phyloP scores from a whole-genome alignment of 768 basidiomycete genomes.

The Dictyophora rubrovolvata region DNA sequence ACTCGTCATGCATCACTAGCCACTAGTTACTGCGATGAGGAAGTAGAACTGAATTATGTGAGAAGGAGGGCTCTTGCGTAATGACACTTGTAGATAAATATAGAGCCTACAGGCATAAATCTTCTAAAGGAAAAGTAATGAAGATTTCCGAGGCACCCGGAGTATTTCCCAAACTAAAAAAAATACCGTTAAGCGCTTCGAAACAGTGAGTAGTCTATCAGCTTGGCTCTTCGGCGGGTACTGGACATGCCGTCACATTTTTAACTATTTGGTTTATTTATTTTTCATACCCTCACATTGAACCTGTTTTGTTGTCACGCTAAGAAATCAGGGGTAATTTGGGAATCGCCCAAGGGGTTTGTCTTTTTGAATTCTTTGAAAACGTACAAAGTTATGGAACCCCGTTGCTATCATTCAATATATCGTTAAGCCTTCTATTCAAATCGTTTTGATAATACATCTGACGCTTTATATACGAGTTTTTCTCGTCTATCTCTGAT shows the following conservation, averaged over 20 bases:
- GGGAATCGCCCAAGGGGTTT: neutral
- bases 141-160: neutral
- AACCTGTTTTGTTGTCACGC: neutral
- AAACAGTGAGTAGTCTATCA: neutral
- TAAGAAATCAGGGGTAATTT: neutral
- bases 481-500: neutral
- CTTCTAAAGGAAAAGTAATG: neutral
- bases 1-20: too few relatives aligned
- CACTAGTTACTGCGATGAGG: too few relatives aligned
- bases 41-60: too few relatives aligned
- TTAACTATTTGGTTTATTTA: neutral
- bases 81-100: too few relatives aligned
- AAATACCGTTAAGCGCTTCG: neutral
- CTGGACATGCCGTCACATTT: neutral
- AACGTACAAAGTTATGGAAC: neutral
- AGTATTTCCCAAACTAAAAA: neutral
- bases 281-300: neutral
- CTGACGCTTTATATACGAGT: neutral
- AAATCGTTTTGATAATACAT: neutral
- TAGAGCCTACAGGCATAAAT: too few relatives aligned
- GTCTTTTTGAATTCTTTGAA: neutral
- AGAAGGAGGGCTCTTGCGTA: too few relatives aligned
- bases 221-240: neutral
- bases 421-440: neutral
- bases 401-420: slow-evolving; percentile 1